Evolutionary conservation across 768 basidiomycete species (phyloP), one percentile per base, ranked within the genome.

Genomic region (Sarcomyxa edulis): DNA sequence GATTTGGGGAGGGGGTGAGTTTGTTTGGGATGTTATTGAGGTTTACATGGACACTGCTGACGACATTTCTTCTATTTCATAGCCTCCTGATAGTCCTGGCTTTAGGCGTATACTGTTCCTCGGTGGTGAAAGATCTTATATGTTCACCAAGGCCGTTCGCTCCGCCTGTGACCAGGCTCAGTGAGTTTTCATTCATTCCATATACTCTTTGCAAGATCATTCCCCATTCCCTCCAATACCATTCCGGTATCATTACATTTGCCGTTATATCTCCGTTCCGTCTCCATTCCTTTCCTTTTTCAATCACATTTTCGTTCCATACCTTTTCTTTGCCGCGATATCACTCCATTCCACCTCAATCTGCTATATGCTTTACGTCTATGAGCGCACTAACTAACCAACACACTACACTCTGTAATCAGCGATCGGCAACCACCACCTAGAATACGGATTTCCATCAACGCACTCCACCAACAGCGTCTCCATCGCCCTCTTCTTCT

Each of bases 391-490:
- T n/a, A 14, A 36, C 15, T 31, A 37, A 20, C 26, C 33, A 26
- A 40, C 8, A 26, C 23, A 22, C 9, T 23, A 25, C 47, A 26
- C 31, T 19, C 7, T 9, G 11, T 11, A 12, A 19, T 26, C 18
- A 89, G 85, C 81, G 4, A 81, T 90, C 36, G 83, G 86, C 10
- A 73, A 66, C 1, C 86, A 89, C 51, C 87, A 91, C 48, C 71
- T 89, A 3, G 92, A 95, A 63, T 95, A 95, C 49, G 95, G 95
- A 16, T 95, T 97, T 53, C 94, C 93, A 0, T 95, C 92, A 0
- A 96, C 94, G 1, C 95, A 99, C 52, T 87, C 90, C 2, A 90
- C 93, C 6, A 95, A 96, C 58, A 77, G 81, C 38, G 73, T 92
- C 36, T 94, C 90, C 19, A 86, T 96, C 51, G 91, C 91, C 0